A percentile compares a stretch with the other conserved stretches of the same genome.
phyloP scores from a whole-genome alignment of 192 early-diverging fungal species.

The Coemansia sp. region DNA sequence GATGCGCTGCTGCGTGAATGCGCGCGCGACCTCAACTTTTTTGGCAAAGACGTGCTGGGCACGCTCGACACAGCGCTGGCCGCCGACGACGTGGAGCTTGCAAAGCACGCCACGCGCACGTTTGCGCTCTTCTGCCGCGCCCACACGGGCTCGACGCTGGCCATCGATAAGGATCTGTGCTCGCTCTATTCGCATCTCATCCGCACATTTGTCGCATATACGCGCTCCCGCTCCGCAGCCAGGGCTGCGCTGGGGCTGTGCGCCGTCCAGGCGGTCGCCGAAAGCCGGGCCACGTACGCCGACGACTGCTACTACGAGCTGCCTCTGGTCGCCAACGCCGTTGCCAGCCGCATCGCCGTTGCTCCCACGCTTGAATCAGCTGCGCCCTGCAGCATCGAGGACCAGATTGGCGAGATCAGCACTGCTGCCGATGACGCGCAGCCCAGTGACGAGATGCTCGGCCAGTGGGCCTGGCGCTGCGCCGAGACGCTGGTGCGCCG shows the following conservation, averaged over 20 bases:
- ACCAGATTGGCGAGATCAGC: slow-evolving; percentile 4
- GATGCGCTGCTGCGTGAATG: slow-evolving; percentile 70
- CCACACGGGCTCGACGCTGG: slow-evolving; percentile 69
- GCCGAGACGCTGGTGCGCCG: slow-evolving; percentile 30
- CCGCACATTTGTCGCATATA: slow-evolving; percentile 53
- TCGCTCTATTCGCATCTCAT: slow-evolving; percentile 59
- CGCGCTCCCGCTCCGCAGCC: slow-evolving; percentile 9
- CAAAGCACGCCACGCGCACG: slow-evolving; percentile 59
- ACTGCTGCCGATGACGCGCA: not conserved
- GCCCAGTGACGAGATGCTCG: slow-evolving; percentile 15
- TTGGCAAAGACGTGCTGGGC: slow-evolving; percentile 76
- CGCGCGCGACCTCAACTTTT: slow-evolving; percentile 73
- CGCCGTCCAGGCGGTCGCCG: slow-evolving; percentile 60
- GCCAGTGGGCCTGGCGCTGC: slow-evolving; percentile 37
- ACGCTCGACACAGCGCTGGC: slow-evolving; percentile 62
- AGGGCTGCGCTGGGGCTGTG: slow-evolving; percentile 58
- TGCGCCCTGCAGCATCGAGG: not conserved
- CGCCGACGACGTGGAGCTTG: slow-evolving; percentile 59
- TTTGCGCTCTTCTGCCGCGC: slow-evolving; percentile 69
- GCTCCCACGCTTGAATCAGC: not conserved
- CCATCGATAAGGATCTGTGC: slow-evolving; percentile 64
- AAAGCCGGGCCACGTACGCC: slow-evolving; percentile 63
- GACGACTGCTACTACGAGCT: slow-evolving; percentile 61
- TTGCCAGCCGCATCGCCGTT: slow-evolving; percentile 36
- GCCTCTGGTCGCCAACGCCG: slow-evolving; percentile 57